Base-by-base conservation (phyloP, 139 green algal species). In the Trebouxia sp. region DNA sequence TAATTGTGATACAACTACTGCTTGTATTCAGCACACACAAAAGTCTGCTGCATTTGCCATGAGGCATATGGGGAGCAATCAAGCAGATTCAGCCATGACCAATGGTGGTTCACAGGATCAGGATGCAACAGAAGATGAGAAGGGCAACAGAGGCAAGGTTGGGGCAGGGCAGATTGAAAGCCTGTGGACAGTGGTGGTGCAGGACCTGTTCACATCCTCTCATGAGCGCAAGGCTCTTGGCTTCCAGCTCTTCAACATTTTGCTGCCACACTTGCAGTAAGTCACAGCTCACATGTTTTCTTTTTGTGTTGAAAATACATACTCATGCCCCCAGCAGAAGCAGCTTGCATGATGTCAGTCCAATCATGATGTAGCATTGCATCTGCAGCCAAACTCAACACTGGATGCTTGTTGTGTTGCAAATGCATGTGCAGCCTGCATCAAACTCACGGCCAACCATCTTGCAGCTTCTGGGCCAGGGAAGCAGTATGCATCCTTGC, bases 141-240 rank as follows among this genome's bases (percentile, higher is more conserved):
- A 22, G 22, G 2, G 26, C 39, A 37, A 20, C 41, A 51, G 26
- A 26, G 69, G 41, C 42, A 41, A 22, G 12, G 24, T 41, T 24
- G 72, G 62, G 1, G 28, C 76, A 37, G 58, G 74, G 39, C 76
- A 85, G 72, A 70, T 92, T 47, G 87, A 89, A 58, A 72, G 80
- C 6, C 84, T 96, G 58, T 94, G 90, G 91, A 10, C 42, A 4
- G 22, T 67, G 0, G 87, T 93, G 35, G 89, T 92, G 51, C 82
- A 79, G n/a, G 86, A 88, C 14, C 84, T 94, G 45, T 76, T 94
- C 45, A 45, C 82, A 17, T 86, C 78, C 26, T 89, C 81, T 24
- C 90, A 95, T 53, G 91, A 95, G 85, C 87, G 90, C 66, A 92
- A 91, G 84, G 89, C 86, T 56, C 87, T 96, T 38, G 91, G 78